Conservation (phyloP, 2,329 filamentous ascomycete species). For the Cladosporium sp. region DNA sequence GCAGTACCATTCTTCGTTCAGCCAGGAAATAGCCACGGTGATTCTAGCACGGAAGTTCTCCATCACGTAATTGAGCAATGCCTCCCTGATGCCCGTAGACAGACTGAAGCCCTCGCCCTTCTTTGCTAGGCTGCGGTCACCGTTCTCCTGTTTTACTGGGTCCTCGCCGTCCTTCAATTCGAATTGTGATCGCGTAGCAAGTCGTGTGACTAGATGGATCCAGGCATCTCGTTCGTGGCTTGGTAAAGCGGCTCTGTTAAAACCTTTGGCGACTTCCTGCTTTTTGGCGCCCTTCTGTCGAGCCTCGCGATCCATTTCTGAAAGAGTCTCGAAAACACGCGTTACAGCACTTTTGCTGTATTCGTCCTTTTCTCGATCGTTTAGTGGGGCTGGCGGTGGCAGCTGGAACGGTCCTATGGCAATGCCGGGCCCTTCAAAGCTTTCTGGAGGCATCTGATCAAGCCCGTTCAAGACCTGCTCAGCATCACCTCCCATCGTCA, state of each 20-base stretch:
- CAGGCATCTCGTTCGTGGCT: conserved; percentile 84
- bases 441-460: conserved; percentile 58
- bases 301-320: conserved; percentile 63
- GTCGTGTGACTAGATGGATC: conserved; percentile 79
- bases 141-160: conserved; percentile 51
- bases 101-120: conserved; percentile 45
- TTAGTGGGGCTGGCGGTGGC: conserved; percentile 70
- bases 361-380: conserved; percentile 65
- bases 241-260: conserved; percentile 64
- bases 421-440: conserved; percentile 34
- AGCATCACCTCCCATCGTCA: conserved; percentile 69
- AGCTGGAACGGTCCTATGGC: conserved; percentile 74
- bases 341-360: conserved; percentile 71
- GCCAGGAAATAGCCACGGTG: conserved; percentile 86
- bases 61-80: conserved; percentile 78
- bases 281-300: conserved; percentile 49
- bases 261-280: conserved; percentile 54
- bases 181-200: conserved; percentile 74
- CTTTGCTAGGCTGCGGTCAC: conserved; percentile 30
- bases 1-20: conserved; percentile 98
- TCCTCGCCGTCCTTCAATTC: conserved; percentile 57
- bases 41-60: conserved; percentile 90
- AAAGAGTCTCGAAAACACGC: conserved; percentile 75
- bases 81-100: conserved; percentile 69
- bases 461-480: conserved; percentile 76